Percentiles rank a stretch among this genome's conserved stretches.
Conservation (phyloP, 768 basidiomycete species). For the Lentinula boryana region DNA sequence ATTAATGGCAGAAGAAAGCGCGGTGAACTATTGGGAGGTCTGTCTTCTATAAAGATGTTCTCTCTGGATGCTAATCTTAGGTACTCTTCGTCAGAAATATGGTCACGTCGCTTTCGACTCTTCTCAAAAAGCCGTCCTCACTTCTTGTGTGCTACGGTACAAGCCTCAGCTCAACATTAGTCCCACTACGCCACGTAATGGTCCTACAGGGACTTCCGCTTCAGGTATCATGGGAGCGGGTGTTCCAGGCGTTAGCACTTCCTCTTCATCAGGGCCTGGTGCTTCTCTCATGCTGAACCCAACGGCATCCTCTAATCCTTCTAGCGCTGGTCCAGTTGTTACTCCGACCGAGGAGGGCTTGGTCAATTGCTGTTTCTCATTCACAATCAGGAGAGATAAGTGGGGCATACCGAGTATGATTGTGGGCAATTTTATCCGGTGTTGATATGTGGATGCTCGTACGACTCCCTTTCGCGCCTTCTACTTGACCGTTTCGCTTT, state of each 20-base stretch:
- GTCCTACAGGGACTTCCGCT: not conserved
- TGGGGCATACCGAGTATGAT: conserved; percentile 90
- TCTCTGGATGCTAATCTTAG: not conserved
- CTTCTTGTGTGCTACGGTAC: conserved; percentile 82
- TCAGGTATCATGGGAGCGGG: conserved; percentile 1
- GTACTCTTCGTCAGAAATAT: conserved; percentile 64
- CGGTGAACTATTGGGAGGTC: conserved; percentile 97
- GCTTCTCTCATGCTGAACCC: conserved; percentile 8
- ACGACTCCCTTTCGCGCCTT: not conserved
- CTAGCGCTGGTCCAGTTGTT: conserved; percentile 4
- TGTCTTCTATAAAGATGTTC: not conserved
- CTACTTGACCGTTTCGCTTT: not conserved
- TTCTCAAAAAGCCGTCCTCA: conserved; percentile 88
- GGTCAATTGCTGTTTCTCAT: conserved; percentile 88
- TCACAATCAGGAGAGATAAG: conserved; percentile 78
- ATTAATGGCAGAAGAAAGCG: conserved; percentile 95
- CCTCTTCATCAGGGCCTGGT: conserved; percentile 3
- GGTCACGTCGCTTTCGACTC: conserved; percentile 90
- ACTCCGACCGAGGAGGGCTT: conserved; percentile 59
- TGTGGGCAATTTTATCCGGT: conserved; percentile 83
- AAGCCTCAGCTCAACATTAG: conserved; percentile 53
- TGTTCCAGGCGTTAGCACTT: conserved; percentile 4
- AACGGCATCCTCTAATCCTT: conserved; percentile 6
- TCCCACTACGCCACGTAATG: not conserved
- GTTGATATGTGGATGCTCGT: conserved; percentile 25